A percentile compares a stretch with the other conserved stretches of the same genome.
These are phyloP conservation scores for Leccinum truebloodii DNA, from an alignment of 768 basidiomycete genomes.

Conservation along the genomic window DNA sequence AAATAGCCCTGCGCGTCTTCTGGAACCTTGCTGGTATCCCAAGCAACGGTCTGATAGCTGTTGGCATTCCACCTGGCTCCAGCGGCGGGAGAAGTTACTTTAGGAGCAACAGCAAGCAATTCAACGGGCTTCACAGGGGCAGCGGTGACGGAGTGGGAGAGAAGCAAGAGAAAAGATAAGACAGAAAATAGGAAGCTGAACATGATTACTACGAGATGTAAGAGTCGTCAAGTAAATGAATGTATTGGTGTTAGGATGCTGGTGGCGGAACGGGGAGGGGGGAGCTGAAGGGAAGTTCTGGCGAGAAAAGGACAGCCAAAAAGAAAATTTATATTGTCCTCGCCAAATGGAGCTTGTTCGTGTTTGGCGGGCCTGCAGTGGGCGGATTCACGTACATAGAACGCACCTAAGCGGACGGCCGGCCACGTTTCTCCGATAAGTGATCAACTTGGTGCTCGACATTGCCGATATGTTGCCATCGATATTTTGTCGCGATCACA, in stretches of 20 bases:
- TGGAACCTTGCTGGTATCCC: constrained; percentile 44
- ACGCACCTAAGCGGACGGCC: neutral
- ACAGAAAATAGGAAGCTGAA: constrained; percentile 22
- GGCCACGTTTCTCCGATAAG: neutral
- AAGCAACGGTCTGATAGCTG: constrained; percentile 41
- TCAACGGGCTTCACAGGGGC: constrained; percentile 31
- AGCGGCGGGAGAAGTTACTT: constrained; percentile 40
- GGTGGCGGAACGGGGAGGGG: neutral
- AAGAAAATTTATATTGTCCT: constrained; percentile 20
- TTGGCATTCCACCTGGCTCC: constrained; percentile 40
- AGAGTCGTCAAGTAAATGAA: constrained; percentile 21
- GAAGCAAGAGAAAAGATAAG: constrained; percentile 34
- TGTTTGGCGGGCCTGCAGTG: constrained; percentile 20
- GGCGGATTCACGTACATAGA: neutral
- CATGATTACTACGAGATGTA: constrained; percentile 17
- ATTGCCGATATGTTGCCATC: neutral
- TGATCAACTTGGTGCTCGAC: too few relatives aligned
- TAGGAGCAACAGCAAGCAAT: constrained; percentile 42
- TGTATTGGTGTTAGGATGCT: constrained; percentile 16
- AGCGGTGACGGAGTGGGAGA: constrained; percentile 29
- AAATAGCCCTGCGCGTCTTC: constrained; percentile 33
- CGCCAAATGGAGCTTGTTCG: constrained; percentile 17
- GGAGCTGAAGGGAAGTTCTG: neutral
- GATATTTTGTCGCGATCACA: neutral
- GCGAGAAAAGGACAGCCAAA: neutral